phyloP scores from a whole-genome alignment of 106 monocot species.

The Dendrobium nobile region DNA sequence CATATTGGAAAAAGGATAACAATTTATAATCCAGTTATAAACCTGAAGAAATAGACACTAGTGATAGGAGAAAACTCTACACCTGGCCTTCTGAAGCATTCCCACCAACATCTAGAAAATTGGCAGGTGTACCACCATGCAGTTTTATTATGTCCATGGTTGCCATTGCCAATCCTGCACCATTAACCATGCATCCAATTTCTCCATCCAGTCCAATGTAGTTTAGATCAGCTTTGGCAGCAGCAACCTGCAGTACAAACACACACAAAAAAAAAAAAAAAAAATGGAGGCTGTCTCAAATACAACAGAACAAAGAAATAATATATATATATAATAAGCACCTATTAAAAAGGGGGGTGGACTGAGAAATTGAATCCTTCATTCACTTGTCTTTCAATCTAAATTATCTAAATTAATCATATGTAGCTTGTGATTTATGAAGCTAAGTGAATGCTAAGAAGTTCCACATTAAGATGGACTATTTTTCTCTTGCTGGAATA shows the following conservation, averaged over 20 bases:
- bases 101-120: conserved; percentile 91
- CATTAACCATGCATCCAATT: conserved; percentile 99
- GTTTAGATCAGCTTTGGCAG: conserved; percentile 69
- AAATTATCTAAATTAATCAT: background rate
- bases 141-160: conserved; percentile 99
- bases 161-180: conserved; percentile 97
- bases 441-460: background rate
- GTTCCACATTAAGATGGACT: background rate
- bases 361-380: background rate
- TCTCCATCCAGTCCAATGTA: conserved; percentile 87
- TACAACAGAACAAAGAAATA: background rate
- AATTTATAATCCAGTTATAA: background rate
- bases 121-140: conserved; percentile 96
- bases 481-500: background rate
- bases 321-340: background rate
- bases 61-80: conserved; percentile 1
- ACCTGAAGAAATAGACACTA: background rate
- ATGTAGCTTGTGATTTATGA: background rate
- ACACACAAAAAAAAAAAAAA: background rate
- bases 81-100: conserved; percentile 99
- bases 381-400: background rate
- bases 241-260: conserved; percentile 55
- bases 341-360: no score
- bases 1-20: background rate
- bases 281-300: background rate